These are phyloP conservation scores for Colletotrichum tropicale DNA, from an alignment of 2,329 filamentous ascomycete species.

Conservation along the genomic window DNA sequence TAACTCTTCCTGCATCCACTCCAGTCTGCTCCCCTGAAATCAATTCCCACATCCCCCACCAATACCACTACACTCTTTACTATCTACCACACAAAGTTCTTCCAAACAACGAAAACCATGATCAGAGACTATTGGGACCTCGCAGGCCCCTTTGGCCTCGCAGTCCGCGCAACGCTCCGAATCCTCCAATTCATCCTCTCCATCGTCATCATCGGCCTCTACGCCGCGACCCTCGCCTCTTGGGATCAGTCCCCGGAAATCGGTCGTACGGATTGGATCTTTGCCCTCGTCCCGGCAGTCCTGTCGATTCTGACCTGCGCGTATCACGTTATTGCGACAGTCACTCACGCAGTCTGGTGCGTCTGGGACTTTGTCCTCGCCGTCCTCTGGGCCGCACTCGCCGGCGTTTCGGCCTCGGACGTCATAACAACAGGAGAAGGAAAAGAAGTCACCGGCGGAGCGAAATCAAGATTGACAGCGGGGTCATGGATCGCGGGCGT, in stretches of 20 bases:
- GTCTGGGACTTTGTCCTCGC: constrained; percentile 11
- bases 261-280: background rate
- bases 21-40: background rate
- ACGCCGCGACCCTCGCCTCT: constrained; percentile 4
- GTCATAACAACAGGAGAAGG: background rate
- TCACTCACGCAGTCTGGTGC: constrained; percentile 10
- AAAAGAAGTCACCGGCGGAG: background rate
- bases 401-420: background rate
- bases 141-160: constrained; percentile 4
- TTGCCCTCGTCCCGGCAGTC: constrained; percentile 3
- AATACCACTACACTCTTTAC: background rate
- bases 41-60: background rate
- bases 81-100: background rate
- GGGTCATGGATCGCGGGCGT: constrained; percentile 8
- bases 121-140: constrained; percentile 15
- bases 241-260: background rate
- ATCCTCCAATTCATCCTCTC: constrained; percentile 17
- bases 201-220: constrained; percentile 5
- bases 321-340: constrained; percentile 7
- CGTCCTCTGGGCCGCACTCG: constrained; percentile 15
- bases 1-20: background rate
- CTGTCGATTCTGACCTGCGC: constrained; percentile 1
- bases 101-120: background rate
- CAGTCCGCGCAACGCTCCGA: background rate
- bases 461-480: background rate